Evolutionary conservation across 495 filamentous ascomycete species (phyloP).

Genomic region (Hyaloscypha bicolor): DNA sequence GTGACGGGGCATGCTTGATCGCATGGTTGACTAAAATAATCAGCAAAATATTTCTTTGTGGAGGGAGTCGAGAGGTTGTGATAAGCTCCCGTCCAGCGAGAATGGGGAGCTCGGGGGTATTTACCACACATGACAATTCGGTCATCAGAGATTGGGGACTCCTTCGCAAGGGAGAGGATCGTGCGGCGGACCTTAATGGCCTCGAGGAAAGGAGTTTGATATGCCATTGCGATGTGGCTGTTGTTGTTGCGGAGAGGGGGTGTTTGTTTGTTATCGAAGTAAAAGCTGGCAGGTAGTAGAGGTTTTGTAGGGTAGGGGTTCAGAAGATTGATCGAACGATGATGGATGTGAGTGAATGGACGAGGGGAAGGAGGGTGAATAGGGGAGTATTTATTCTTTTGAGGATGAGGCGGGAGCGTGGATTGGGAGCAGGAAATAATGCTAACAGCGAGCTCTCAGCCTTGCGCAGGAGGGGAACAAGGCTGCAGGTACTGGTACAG

Average conservation of each 20-base stretch:
- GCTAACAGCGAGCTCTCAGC: no score
- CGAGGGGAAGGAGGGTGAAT: neutral
- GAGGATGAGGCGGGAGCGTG: no score
- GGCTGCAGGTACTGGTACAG: no score
- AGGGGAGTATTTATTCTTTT: neutral
- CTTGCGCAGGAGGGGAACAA: no score
- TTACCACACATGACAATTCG: slow-evolving; percentile 58
- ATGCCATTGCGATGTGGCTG: slow-evolving; percentile 14
- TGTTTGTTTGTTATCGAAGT: neutral
- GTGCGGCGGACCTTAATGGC: slow-evolving; percentile 59
- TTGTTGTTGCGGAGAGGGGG: neutral
- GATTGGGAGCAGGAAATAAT: no score
- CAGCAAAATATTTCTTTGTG: no score
- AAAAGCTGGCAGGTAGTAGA: neutral
- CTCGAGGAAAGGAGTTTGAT: slow-evolving; percentile 46
- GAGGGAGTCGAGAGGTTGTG: no score
- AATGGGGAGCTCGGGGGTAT: slow-evolving; percentile 25
- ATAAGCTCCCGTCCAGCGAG: no score
- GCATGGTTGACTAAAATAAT: slow-evolving; percentile 16
- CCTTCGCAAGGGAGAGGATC: slow-evolving; percentile 60
- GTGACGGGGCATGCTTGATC: slow-evolving; percentile 57
- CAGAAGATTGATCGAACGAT: neutral
- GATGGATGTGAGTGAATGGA: neutral
- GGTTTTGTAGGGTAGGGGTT: neutral
- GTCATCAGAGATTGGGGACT: slow-evolving; percentile 52